phyloP scores from a whole-genome alignment of 2,329 filamentous ascomycete genomes.

The Colletotrichum coccodes region DNA sequence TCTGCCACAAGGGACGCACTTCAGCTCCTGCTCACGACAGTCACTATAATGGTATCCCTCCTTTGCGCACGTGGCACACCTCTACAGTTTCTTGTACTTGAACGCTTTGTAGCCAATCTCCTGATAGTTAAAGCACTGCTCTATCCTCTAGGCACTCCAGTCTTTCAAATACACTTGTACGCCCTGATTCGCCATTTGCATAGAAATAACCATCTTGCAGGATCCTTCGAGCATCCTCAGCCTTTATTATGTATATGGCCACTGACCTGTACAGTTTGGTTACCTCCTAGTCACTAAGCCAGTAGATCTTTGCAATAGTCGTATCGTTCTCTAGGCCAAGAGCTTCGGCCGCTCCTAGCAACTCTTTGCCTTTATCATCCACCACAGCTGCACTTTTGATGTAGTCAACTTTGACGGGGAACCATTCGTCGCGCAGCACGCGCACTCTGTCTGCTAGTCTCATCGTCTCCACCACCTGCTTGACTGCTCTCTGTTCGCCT shows the following conservation, averaged over 20 bases:
- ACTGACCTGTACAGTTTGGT: background rate
- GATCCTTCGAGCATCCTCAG: background rate
- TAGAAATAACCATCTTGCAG: background rate
- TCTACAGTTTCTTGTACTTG: background rate
- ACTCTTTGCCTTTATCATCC: slow-evolving; percentile 29
- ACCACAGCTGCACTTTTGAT: slow-evolving; percentile 36
- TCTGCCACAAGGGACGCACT: slow-evolving; percentile 35
- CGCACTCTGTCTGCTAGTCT: slow-evolving; percentile 29
- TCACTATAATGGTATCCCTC: background rate
- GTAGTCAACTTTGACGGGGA: slow-evolving; percentile 38
- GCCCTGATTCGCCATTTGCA: background rate
- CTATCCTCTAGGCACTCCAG: no score
- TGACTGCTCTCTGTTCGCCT: slow-evolving; percentile 13
- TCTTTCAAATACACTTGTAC: background rate
- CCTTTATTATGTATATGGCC: background rate
- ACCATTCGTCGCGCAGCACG: slow-evolving; percentile 37
- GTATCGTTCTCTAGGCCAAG: background rate
- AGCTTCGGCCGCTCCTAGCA: background rate
- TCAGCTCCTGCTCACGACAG: slow-evolving; percentile 8
- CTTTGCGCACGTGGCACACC: background rate
- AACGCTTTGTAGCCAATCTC: background rate
- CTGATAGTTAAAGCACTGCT: background rate
- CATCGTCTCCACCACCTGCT: slow-evolving; percentile 31
- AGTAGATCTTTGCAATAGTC: background rate
- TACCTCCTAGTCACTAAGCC: background rate